A percentile compares a stretch with the other conserved stretches of the same genome.
Evolutionary conservation across 495 filamentous ascomycete genomes (phyloP).

Genomic region (Neurospora sp.): DNA sequence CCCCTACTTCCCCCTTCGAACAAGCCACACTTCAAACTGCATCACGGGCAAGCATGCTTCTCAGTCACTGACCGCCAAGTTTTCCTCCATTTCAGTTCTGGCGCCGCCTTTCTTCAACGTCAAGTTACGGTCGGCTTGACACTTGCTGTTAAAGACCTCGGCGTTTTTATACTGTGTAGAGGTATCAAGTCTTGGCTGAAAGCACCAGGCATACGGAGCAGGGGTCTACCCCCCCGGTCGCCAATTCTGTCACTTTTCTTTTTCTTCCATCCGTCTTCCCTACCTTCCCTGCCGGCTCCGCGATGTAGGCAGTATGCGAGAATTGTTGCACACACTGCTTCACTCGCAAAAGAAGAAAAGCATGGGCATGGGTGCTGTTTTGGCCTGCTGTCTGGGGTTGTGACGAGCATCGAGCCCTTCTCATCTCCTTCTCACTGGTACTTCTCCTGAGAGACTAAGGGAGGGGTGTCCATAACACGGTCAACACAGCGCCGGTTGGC

Average conservation of each 20-base stretch:
- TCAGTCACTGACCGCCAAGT: background rate
- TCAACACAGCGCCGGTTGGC: background rate
- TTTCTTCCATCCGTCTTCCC: slow-evolving; percentile 9
- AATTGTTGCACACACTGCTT: background rate
- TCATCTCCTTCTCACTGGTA: background rate
- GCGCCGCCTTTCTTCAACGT: background rate
- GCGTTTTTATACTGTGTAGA: background rate
- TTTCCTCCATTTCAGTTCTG: background rate
- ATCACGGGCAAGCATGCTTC: background rate
- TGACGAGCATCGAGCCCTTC: background rate
- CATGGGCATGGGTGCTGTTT: background rate
- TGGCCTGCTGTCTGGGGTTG: background rate
- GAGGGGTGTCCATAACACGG: background rate
- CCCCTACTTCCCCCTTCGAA: background rate
- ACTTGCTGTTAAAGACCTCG: background rate
- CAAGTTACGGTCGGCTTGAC: background rate
- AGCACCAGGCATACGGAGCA: background rate
- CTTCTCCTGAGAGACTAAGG: background rate
- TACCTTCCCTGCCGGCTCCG: slow-evolving; percentile 1
- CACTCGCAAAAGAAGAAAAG: background rate
- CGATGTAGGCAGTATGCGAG: background rate
- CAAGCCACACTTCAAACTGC: background rate
- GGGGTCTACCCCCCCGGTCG: background rate
- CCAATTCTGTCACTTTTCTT: slow-evolving; percentile 6
- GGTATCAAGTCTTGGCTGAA: background rate